Evolutionary conservation across 345 rosid genomes (phyloP), one percentile per base, ranked within the genome.

Genomic region (Lepidium didymum): DNA sequence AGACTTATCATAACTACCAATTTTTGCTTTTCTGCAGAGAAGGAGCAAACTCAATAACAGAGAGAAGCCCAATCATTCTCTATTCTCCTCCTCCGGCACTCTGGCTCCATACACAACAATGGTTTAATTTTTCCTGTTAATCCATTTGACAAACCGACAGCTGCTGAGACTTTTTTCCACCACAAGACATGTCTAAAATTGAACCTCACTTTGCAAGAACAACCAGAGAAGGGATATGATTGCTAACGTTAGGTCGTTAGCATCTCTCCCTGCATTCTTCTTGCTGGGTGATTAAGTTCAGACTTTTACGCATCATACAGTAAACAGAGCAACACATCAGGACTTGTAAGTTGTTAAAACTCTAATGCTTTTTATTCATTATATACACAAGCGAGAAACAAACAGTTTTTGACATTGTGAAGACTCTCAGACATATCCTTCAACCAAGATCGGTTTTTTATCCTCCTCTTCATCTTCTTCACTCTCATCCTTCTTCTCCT

Each of bases 381-480:
- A 44, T 62, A 71, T 33, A 63, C 57, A 70, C 53, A 25, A 43
- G 57, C 56, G 9, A 62, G 15, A 6, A 34, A 54, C 46, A 62
- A 0, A 29, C 33, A 29, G 7, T 29, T 8, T 44, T 4, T 9
- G 23, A 42, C 13, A 25, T n/a, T n/a, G 63, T 8, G 18, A 69
- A 3, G 9, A 47, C 31, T 64, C 67, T 76, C 55, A 76, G 10
- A 58, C 64, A 64, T 4, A 70, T 55, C 71, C 79, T 58, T 65
- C 75, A 27, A 70, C 72, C 56, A 76, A 70, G 18, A 70, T 76
- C 16, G 76, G 76, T 21, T 70, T 64, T 33, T 3, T 42, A 6
- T 65, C 70, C 19, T 64, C 75, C 21, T 62, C 65, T 14, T 74
- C 64, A 4, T 72, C 67, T 44, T 65, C 72, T 11, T 70, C 72